Evolutionary conservation across 371 early-diverging fungal species (phyloP), one percentile per base, ranked within the genome.

Genomic region (Lichtheimia hyalospora): DNA sequence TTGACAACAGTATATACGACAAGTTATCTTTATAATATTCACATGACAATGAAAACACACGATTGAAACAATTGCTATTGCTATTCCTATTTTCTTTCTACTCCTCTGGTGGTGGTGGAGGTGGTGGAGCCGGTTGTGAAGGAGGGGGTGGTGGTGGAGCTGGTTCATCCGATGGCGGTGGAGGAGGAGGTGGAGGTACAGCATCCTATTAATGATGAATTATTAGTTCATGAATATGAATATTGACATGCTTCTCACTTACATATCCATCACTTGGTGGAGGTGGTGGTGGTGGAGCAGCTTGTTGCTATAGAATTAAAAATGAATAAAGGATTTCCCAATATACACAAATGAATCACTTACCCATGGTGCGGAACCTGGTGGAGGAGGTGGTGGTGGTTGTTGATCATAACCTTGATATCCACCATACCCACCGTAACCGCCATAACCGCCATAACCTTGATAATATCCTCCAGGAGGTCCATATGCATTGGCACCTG

Each of bases 141-240:
- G 70, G 63, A 48, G 75, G 71, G 27, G 70, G 63, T 48, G 75
- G 71, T 39, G 81, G 64, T 6, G 70, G 62, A 50, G 75, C 70
- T 20, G 81, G 72, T 8, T 70, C 61, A 25, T 59, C 63, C 48
- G 59, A 52, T 51, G 70, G 60, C 40, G 70, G 65, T 24, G 67
- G 61, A 39, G 70, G 63, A 46, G 67, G 70, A 3, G 71, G 67
- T 23, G 70, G 60, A 10, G 74, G 61, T 40, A 42, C 25, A 52
- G 52, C 52, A 52, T 52, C 52, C 52, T 52, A 52, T 25, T 16
- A 46, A 18, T 18, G 34, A 8, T 34, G 0, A 34, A 0, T 34
- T 6, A 34, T 34, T 34, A 34, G 8, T 10, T 8, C 34, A 34
- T 34, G 34, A 34, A 1, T 2, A 34, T 34, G 8, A 34, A 49